phyloP scores from a whole-genome alignment of 306 rosid genomes.

The Nissolia schottii region DNA sequence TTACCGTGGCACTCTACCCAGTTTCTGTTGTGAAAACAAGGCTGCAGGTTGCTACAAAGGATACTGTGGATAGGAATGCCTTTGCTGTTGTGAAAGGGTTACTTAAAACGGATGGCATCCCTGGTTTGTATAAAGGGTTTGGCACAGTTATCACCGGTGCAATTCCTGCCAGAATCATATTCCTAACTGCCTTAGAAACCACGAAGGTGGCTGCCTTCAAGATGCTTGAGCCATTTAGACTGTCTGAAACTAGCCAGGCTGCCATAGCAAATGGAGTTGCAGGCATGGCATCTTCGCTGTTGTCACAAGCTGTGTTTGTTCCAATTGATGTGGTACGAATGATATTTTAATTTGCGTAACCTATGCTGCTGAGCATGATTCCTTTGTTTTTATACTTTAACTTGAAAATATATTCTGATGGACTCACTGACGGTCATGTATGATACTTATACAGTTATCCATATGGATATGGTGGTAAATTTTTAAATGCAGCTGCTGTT shows the following conservation, averaged over 20 bases:
- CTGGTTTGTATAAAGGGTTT: constrained; percentile 87
- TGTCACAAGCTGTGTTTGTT: constrained; percentile 79
- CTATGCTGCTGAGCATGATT: neutral
- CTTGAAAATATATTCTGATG: neutral
- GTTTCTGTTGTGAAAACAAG: constrained; percentile 87
- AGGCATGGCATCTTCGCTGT: constrained; percentile 74
- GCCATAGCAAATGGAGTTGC: constrained; percentile 88
- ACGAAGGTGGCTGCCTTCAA: constrained; percentile 68
- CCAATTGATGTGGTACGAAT: constrained; percentile 85
- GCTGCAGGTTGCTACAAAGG: constrained; percentile 81
- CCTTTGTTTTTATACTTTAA: neutral
- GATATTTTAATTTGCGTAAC: constrained; percentile 7
- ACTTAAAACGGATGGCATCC: constrained; percentile 73
- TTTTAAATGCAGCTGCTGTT: neutral
- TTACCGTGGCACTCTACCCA: constrained; percentile 81
- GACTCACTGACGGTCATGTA: neutral
- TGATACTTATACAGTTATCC: neutral
- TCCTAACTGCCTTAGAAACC: constrained; percentile 78
- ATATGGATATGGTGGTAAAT: neutral
- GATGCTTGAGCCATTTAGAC: constrained; percentile 60
- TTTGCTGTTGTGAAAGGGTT: constrained; percentile 67
- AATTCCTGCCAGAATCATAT: constrained; percentile 78
- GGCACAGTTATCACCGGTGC: constrained; percentile 81
- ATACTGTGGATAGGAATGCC: constrained; percentile 63
- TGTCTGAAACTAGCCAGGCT: constrained; percentile 75